Evolutionary conservation across 768 basidiomycete species (phyloP).

Genomic region (Cantharellus anzutake): DNA sequence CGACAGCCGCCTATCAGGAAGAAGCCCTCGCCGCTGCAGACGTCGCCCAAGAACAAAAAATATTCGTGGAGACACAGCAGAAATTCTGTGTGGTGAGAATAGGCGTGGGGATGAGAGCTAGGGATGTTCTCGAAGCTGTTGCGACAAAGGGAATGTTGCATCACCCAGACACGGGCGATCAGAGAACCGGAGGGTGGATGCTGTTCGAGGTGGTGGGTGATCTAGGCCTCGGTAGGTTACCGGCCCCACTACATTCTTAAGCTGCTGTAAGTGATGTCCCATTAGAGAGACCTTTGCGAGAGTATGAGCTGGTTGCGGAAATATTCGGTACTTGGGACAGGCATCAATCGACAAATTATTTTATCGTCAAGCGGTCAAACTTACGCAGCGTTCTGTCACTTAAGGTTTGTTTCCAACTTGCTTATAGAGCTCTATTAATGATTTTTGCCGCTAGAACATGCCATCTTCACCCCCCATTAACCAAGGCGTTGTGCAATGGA

Average conservation of each 20-base stretch:
- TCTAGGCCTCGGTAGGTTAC: conserved; percentile 67
- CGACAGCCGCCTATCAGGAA: neutral
- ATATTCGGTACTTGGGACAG: conserved; percentile 79
- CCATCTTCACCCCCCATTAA: conserved; percentile 26
- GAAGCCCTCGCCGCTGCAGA: neutral
- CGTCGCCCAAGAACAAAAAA: conserved; percentile 17
- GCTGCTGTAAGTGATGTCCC: neutral
- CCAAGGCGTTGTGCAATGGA: conserved; percentile 67
- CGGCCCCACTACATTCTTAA: too few species aligned
- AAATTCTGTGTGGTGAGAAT: conserved; percentile 60
- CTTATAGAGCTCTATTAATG: neutral
- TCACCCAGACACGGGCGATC: conserved; percentile 17
- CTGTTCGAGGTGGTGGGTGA: conserved; percentile 79
- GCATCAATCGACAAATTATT: conserved; percentile 58
- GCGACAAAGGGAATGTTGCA: conserved; percentile 42
- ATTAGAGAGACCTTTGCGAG: conserved; percentile 74
- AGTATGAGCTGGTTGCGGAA: conserved; percentile 66
- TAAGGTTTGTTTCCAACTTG: conserved; percentile 10
- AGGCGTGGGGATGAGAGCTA: conserved; percentile 41
- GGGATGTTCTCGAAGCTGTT: conserved; percentile 50
- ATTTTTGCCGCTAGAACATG: conserved; percentile 20
- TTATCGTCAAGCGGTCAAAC: conserved; percentile 59
- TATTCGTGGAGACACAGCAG: conserved; percentile 65
- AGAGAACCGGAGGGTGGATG: conserved; percentile 40
- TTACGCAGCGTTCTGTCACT: conserved; percentile 34